Conservation (phyloP, 2,329 filamentous ascomycete species). For the Xylaria sp. region DNA sequence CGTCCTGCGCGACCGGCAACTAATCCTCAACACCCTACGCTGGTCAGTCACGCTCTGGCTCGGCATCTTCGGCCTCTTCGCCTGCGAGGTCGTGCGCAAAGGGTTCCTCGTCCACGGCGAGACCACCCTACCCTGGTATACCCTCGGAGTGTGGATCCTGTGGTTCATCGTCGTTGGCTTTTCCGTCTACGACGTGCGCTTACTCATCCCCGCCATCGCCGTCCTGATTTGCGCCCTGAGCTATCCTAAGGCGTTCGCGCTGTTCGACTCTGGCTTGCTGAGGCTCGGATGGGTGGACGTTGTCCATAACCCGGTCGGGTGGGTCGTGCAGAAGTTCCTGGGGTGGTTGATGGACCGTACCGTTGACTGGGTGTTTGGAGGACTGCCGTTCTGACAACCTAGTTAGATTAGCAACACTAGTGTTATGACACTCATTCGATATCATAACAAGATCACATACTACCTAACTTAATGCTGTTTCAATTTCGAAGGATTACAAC, state of each 20-base stretch:
- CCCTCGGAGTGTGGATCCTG: conserved; percentile 37
- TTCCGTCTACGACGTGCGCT: conserved; percentile 33
- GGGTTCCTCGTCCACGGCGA: conserved; percentile 40
- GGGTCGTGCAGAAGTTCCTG: conserved; percentile 26
- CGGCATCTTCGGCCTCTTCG: conserved; percentile 40
- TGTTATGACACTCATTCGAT: no score
- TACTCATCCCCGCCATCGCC: conserved; percentile 27
- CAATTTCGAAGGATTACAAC: no score
- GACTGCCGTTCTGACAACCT: no score
- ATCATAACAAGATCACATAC: background rate
- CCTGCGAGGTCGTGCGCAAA: conserved; percentile 39
- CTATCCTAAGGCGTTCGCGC: conserved; percentile 29
- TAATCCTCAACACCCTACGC: conserved; percentile 41
- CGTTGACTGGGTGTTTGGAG: conserved; percentile 18
- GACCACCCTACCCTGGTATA: conserved; percentile 37
- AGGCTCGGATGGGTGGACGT: conserved; percentile 38
- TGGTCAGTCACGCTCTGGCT: conserved; percentile 43
- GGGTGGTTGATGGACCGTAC: conserved; percentile 18
- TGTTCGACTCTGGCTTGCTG: conserved; percentile 42
- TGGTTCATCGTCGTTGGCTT: conserved; percentile 41
- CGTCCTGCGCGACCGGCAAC: conserved; percentile 37
- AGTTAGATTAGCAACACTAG: no score
- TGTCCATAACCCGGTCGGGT: conserved; percentile 37
- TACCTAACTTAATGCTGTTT: no score
- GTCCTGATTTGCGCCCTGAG: conserved; percentile 31